Conservation (phyloP, 2,329 filamentous ascomycete species). For the Penicillium sp. region DNA sequence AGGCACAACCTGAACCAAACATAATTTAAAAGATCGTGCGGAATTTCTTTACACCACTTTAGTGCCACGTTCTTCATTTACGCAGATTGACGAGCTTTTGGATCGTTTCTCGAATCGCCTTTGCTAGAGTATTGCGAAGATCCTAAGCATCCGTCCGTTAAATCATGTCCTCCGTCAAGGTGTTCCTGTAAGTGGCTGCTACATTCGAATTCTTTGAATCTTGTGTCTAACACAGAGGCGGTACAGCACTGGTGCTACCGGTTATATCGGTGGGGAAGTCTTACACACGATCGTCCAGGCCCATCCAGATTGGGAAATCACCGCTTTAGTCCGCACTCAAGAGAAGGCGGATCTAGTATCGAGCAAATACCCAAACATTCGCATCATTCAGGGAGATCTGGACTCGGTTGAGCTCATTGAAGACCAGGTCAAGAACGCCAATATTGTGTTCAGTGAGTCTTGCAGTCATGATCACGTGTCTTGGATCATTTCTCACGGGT, state of each 20-base stretch:
- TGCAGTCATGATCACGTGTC: too few relatives aligned
- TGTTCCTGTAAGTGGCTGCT: constrained; percentile 28
- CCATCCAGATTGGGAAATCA: constrained; percentile 45
- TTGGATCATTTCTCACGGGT: too few relatives aligned
- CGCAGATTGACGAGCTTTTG: too few relatives aligned
- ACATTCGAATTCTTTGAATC: background rate
- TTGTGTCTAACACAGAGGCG: constrained; percentile 11
- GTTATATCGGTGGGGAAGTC: constrained; percentile 51
- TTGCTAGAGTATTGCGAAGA: too few relatives aligned
- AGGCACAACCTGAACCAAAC: too few relatives aligned
- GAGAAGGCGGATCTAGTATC: constrained; percentile 38
- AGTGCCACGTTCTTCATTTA: too few relatives aligned
- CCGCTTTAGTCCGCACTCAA: constrained; percentile 40
- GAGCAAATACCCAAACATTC: constrained; percentile 36
- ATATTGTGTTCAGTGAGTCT: constrained; percentile 42
- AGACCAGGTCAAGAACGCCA: constrained; percentile 42
- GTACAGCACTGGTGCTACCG: constrained; percentile 46
- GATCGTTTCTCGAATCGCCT: too few relatives aligned
- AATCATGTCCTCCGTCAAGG: constrained; percentile 28
- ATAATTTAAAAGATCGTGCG: too few relatives aligned
- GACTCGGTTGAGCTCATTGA: constrained; percentile 38
- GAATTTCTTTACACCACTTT: too few relatives aligned
- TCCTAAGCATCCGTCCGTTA: background rate
- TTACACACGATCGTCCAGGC: constrained; percentile 42
- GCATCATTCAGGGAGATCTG: constrained; percentile 40